These are phyloP conservation scores for Phaeosphaeriaceae sp. DNA, from an alignment of 2,329 filamentous ascomycete species.

Conservation along the genomic window DNA sequence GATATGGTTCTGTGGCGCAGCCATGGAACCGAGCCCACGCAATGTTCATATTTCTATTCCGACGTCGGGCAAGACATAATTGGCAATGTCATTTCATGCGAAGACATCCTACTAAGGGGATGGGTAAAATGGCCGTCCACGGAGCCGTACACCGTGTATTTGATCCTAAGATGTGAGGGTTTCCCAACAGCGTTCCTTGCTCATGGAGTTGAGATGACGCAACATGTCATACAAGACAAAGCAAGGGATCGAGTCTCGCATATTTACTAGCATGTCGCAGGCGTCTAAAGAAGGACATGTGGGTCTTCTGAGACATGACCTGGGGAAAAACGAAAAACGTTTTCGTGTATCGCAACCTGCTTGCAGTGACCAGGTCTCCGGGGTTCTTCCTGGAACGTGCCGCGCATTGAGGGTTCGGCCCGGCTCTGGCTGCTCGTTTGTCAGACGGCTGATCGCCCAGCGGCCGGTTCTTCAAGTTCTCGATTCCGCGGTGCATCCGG, in stretches of 20 bases:
- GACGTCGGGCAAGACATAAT: slow-evolving; percentile 2
- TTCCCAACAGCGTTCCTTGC: not conserved
- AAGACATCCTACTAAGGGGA: not conserved
- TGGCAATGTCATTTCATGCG: not conserved
- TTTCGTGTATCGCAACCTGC: slow-evolving; percentile 10
- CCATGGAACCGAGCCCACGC: not conserved
- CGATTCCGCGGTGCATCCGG: slow-evolving; percentile 26
- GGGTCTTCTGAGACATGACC: not conserved
- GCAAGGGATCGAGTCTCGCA: slow-evolving; percentile 9
- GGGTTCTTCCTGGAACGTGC: slow-evolving; percentile 26
- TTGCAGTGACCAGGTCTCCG: slow-evolving; percentile 11
- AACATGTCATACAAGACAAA: slow-evolving; percentile 13
- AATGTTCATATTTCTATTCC: not conserved
- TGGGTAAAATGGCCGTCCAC: not conserved
- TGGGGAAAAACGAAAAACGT: slow-evolving; percentile 13
- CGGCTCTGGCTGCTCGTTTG: slow-evolving; percentile 29
- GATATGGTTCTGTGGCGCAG: slow-evolving; percentile 22
- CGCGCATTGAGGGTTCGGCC: slow-evolving; percentile 37
- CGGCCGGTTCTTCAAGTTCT: slow-evolving; percentile 24
- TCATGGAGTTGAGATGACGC: not conserved
- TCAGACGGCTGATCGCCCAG: slow-evolving; percentile 43
- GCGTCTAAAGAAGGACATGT: not conserved
- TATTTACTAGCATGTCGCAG: not conserved
- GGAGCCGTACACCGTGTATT: not conserved
- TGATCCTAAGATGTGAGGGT: not conserved